Evolutionary conservation across 768 basidiomycete species (phyloP), one percentile per base, ranked within the genome.

Genomic region (Nidularia pulvinata): DNA sequence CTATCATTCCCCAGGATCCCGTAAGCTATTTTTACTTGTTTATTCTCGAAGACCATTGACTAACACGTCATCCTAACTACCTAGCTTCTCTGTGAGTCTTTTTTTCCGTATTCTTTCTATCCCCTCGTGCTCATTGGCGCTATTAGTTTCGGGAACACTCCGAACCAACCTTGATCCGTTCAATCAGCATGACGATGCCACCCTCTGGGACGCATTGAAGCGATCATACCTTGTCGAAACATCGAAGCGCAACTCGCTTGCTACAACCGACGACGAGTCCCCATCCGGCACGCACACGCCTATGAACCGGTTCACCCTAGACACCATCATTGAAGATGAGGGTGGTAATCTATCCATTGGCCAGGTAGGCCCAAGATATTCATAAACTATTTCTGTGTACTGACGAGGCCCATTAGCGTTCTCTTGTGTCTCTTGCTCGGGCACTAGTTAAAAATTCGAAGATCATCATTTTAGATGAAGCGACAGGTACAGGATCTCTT

Each of bases 131-230:
- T 34, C 44, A 55, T 50, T 48, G 22, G 53, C 36, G 9, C 58
- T 60, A 50, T 48, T 69, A 78, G 86, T 91, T 71, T 89, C 88
- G 13, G 92, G 91, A 50, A 93, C 91, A 1, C 69, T 96, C 19
- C 81, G 94, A 48, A 83, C 83, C 44, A 97, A 98, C 65, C 82
- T 97, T 4, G 95, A 97, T 66, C 95, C 95, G 0, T 95, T 96
- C 71, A 85, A 82, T 48, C 68, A 82, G 45, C 83, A 91, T 57
- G 89, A 91, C 57, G 94, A 96, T 65, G 84, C 83, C 19, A 78
- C 79, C 22, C 78, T 97, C 16, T 95, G 91, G 88, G 93, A 96
- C 61, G 93, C 95, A 3, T 73, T 97, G 47, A 87, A 83, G 63
- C 87, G 93, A 25, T 83, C 93, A 1, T 88, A 94, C 69, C 81